These are phyloP conservation scores for Arthrobotrys sphaeroides DNA, from an alignment of 2,329 filamentous ascomycete species.

Conservation along the genomic window DNA sequence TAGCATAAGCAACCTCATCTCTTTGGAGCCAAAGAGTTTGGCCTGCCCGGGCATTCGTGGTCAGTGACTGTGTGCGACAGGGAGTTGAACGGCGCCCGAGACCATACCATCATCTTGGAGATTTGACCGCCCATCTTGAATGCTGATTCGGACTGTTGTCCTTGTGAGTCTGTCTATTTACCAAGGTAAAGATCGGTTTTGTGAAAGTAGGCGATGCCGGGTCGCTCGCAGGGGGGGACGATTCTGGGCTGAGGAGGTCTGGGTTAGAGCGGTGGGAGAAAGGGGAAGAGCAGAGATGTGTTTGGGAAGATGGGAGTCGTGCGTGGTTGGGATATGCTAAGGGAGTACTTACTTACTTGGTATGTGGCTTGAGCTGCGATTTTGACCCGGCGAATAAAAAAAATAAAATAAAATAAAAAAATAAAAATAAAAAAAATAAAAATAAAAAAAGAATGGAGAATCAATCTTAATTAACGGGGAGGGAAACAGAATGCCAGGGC, in stretches of 20 bases:
- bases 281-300: conserved; percentile 20
- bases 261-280: conserved; percentile 2
- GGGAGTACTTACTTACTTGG: conserved; percentile 31
- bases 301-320: conserved; percentile 15
- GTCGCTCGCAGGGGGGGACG: not conserved
- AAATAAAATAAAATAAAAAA: not conserved
- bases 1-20: conserved; percentile 98
- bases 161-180: not conserved
- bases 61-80: not conserved
- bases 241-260: conserved; percentile 9
- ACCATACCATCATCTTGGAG: conserved; percentile 46
- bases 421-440: not conserved
- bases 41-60: conserved; percentile 64
- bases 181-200: not conserved
- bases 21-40: conserved; percentile 98
- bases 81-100: not conserved
- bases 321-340: conserved; percentile 24
- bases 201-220: not conserved
- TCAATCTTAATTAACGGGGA: too few species aligned
- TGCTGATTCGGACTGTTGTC: not conserved
- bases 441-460: not conserved
- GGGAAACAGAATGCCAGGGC: too few species aligned
- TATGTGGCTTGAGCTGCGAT: conserved; percentile 15
- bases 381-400: not conserved
- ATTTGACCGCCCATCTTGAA: conserved; percentile 49